Base-by-base conservation (phyloP, 2,329 filamentous ascomycete species). In the Epichloe typhina region DNA sequence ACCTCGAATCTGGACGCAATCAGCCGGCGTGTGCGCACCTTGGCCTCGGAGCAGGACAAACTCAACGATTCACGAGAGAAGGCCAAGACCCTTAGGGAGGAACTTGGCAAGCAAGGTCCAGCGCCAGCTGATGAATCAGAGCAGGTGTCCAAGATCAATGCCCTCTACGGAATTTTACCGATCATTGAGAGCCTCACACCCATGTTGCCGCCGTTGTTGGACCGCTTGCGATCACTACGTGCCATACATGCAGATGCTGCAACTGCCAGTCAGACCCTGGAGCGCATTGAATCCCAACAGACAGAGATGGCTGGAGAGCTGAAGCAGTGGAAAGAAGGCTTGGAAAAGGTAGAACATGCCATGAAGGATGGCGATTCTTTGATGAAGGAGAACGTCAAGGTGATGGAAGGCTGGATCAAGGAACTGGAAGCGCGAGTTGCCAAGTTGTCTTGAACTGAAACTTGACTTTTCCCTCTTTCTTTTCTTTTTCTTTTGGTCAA, bases 371-470 rank as follows among this genome's bases (percentile, higher is more conserved):
- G 84, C 4, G 83, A 86, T 62, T 72, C 72, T 31, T 76, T 81
- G 4, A 84, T 94, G 72, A 79, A 79, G 56, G 79, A 76, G 47
- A 98, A 98, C 66, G 82, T 90, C 66, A 82, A 84, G 59, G 77
- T 86, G n/a, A 83, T 97, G 54, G 86, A 91, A 57, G 81, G 80
- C 40, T 96, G 90, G 88, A 87, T 97, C 4, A 87, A 86, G 66
- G 87, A 85, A 51, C 69, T 98, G 50, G 91, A 97, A 69, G 78
- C 74, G 60, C 84, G 86, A 66, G 75, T 96, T 65, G 76, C 76
- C 53, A 76, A 75, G 58, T 65, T 84, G 62, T 71, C 72, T 53
- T 66, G 61, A 56, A 38, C 9, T 13, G 6, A 21, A 11, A 5
- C 15, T 15, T 31, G 9, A 31, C 31, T 31, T 31, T 11, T 31